phyloP scores from a whole-genome alignment of 805 yeast genomes.

The Saccharomyces mikatae region DNA sequence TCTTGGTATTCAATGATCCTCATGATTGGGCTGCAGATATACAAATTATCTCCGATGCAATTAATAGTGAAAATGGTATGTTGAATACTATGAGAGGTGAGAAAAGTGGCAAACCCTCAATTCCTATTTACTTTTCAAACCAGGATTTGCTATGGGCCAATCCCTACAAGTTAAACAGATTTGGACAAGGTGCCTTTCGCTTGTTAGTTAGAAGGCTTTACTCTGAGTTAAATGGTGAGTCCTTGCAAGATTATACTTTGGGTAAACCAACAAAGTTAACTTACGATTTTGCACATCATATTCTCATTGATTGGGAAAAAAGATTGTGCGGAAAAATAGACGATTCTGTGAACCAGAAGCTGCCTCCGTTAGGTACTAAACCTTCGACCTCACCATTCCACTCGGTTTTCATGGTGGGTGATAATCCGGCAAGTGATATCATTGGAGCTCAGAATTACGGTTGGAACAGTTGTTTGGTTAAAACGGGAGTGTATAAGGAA shows the following conservation, averaged over 20 bases:
- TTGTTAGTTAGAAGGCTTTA: constrained; percentile 55
- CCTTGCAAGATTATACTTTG: constrained; percentile 47
- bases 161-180: constrained; percentile 65
- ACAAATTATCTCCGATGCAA: constrained; percentile 66
- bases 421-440: constrained; percentile 90
- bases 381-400: constrained; percentile 40
- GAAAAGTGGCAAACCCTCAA: constrained; percentile 37
- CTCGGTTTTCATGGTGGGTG: constrained; percentile 91
- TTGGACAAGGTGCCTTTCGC: constrained; percentile 87
- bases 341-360: constrained; percentile 18
- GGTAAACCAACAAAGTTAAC: constrained; percentile 80
- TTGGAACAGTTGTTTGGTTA: constrained; percentile 79
- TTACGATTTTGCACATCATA: constrained; percentile 75
- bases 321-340: constrained; percentile 26
- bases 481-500: constrained; percentile 80
- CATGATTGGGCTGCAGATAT: constrained; percentile 80
- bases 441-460: constrained; percentile 81
- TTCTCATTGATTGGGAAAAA: constrained; percentile 46
- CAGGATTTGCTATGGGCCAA: constrained; percentile 86
- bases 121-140: constrained; percentile 74
- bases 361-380: constrained; percentile 41
- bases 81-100: constrained; percentile 50
- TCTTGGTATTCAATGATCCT: constrained; percentile 82
- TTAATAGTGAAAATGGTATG: constrained; percentile 54
- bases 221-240: constrained; percentile 35